Conservation (phyloP, 257 asterid genomes). For the Euphrasia confusa region DNA sequence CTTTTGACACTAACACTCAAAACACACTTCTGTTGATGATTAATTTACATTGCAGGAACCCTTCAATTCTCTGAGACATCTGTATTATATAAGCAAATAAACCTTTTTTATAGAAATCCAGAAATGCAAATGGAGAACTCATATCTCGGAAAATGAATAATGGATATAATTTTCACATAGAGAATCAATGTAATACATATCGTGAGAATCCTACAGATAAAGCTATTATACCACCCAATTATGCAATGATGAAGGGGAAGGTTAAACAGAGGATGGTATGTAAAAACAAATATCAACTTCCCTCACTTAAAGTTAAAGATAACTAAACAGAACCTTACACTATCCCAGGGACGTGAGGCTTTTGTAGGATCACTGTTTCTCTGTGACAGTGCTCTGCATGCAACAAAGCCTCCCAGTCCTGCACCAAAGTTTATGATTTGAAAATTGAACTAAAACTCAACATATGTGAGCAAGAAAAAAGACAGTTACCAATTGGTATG, state of each 20-base stretch:
- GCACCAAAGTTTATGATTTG: slow-evolving; percentile 27
- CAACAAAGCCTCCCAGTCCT: slow-evolving; percentile 92
- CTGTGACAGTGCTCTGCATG: slow-evolving; percentile 84
- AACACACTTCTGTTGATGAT: slow-evolving; percentile 6
- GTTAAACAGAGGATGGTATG: too few species aligned
- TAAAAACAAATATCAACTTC: not conserved
- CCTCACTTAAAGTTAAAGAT: slow-evolving; percentile 16
- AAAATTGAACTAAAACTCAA: not conserved
- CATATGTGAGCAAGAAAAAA: slow-evolving; percentile 15
- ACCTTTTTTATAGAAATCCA: slow-evolving; percentile 12
- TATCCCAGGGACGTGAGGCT: slow-evolving; percentile 94
- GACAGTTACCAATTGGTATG: slow-evolving; percentile 68
- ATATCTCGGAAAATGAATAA: not conserved
- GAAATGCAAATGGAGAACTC: slow-evolving; percentile 11
- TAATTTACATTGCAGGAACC: not conserved
- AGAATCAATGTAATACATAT: slow-evolving; percentile 11
- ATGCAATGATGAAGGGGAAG: not conserved
- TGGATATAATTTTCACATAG: not conserved
- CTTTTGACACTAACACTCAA: not conserved
- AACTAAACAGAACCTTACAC: slow-evolving; percentile 44
- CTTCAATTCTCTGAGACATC: slow-evolving; percentile 10
- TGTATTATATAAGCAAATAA: not conserved
- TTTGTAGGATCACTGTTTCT: slow-evolving; percentile 74
- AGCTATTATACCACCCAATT: not conserved
- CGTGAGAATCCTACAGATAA: slow-evolving; percentile 6